Percentiles rank a stretch among this genome's conserved stretches.
Evolutionary conservation across 192 early-diverging fungal genomes (phyloP).

Genomic region (Coemansia sp.): DNA sequence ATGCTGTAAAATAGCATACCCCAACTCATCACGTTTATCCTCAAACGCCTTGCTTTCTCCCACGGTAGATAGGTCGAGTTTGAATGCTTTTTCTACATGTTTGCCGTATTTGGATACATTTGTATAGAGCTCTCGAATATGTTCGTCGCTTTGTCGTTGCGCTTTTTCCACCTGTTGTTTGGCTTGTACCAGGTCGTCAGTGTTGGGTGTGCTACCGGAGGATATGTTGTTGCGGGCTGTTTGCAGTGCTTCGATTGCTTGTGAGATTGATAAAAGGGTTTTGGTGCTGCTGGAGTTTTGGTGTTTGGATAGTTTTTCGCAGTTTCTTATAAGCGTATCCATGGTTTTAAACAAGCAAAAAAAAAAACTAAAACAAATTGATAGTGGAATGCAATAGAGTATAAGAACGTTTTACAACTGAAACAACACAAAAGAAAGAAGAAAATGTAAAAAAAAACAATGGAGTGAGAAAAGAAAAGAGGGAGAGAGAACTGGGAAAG

Average conservation of each 20-base stretch:
- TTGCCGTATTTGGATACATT: conserved; percentile 69
- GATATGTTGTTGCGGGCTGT: conserved; percentile 13
- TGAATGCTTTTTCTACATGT: conserved; percentile 76
- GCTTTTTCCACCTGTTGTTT: conserved; percentile 6
- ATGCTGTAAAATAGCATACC: conserved; percentile 67
- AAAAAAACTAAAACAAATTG: neutral
- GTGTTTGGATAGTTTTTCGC: conserved; percentile 67
- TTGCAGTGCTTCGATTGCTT: conserved; percentile 49
- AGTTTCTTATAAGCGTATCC: conserved; percentile 66
- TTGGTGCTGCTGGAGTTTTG: conserved; percentile 57
- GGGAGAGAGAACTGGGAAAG: neutral
- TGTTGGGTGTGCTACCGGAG: conserved; percentile 16
- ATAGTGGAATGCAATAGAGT: too few relatives aligned
- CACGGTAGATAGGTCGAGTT: conserved; percentile 61
- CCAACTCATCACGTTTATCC: conserved; percentile 63
- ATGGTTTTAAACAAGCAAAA: conserved; percentile 31
- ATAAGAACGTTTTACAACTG: neutral
- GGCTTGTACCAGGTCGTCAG: conserved; percentile 25
- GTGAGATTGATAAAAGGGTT: conserved; percentile 46
- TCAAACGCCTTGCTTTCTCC: conserved; percentile 62
- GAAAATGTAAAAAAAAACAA: neutral
- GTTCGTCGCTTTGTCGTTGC: conserved; percentile 36
- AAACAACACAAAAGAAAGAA: neutral
- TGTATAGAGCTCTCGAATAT: conserved; percentile 66
- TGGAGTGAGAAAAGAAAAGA: neutral